Evolutionary conservation across 805 yeast genomes (phyloP), one percentile per base, ranked within the genome.

Genomic region (Monosporozyma siamensis): DNA sequence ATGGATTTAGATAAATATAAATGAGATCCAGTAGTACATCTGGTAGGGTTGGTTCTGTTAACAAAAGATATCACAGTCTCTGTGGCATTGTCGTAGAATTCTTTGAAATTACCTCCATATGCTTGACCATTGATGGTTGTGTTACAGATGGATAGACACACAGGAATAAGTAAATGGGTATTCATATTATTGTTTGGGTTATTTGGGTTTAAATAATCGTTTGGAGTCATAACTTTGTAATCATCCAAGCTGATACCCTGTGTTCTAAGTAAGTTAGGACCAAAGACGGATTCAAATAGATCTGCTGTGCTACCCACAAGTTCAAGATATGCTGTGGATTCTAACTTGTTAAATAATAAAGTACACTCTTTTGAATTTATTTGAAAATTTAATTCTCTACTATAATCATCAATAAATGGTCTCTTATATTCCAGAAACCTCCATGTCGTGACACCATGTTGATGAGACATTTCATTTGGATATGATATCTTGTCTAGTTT

Each of bases 311-410:
- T 40, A 12, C 54, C 54, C 6, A 44, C 31, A 20, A 60, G 29
- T 11, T 46, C 45, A 8, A 60, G 44, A 40, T 58, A 57, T 3
- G 55, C 48, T 4, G 42, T 46, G 44, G 50, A 48, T n/a, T 48
- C 49, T 26, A 54, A 52, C 40, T 63, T 57, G 26, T 68, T 54
- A 40, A 66, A 49, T 18, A 68, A 41, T 32, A 58, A 41, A 42
- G 55, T 38, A 53, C 58, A 47, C 47, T 67, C 51, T 45, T 47
- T 47, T 1, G 60, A 48, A 41, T 60, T 64, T 14, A 70, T 51
- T 49, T 77, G 78, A 17, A 75, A 48, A 0, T 70, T 48, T 45
- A 77, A 52, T 12, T 61, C 66, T 27, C 79, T 56, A 27, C 48
- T 38, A 38, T 23, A 30, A 2, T 47, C 56, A 51, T 75, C 80